A percentile compares a stretch with the other conserved stretches of the same genome.
Conservation (phyloP, 1,284 basidiomycete genomes). For the Ganoderma lingzhi region DNA sequence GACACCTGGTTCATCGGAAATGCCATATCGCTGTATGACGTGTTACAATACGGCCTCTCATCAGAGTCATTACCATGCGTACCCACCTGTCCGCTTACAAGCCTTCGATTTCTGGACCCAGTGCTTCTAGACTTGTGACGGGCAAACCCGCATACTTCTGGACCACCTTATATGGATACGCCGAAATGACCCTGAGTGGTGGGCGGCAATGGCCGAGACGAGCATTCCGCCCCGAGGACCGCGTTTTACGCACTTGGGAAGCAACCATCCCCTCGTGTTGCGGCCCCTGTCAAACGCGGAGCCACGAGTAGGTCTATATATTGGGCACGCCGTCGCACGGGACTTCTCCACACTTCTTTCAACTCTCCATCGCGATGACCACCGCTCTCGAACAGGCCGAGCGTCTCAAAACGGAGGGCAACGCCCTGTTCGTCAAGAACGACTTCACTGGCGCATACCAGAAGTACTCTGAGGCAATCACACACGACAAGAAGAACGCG, state of each 20-base stretch:
- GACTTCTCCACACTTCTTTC: background rate
- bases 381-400: slow-evolving; percentile 16
- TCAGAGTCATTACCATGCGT: background rate
- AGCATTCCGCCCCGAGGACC: background rate
- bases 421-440: slow-evolving; percentile 43
- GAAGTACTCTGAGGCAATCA: slow-evolving; percentile 47
- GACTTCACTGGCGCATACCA: slow-evolving; percentile 42
- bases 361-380: slow-evolving; percentile 13
- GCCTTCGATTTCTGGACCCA: background rate
- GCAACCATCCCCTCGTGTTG: background rate
- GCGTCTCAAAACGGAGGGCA: slow-evolving; percentile 47
- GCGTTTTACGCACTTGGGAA: background rate
- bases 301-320: background rate
- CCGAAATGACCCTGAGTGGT: background rate
- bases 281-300: background rate
- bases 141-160: background rate
- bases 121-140: slow-evolving; percentile 1
- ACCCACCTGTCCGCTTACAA: background rate
- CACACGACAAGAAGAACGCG: slow-evolving; percentile 41
- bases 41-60: too few relatives aligned
- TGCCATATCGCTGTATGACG: too few relatives aligned
- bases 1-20: too few relatives aligned
- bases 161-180: background rate
- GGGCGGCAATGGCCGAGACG: background rate
- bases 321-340: background rate